These are phyloP conservation scores for Sugiyamaella smithiae DNA, from an alignment of 805 yeast genomes.

Conservation along the genomic window DNA sequence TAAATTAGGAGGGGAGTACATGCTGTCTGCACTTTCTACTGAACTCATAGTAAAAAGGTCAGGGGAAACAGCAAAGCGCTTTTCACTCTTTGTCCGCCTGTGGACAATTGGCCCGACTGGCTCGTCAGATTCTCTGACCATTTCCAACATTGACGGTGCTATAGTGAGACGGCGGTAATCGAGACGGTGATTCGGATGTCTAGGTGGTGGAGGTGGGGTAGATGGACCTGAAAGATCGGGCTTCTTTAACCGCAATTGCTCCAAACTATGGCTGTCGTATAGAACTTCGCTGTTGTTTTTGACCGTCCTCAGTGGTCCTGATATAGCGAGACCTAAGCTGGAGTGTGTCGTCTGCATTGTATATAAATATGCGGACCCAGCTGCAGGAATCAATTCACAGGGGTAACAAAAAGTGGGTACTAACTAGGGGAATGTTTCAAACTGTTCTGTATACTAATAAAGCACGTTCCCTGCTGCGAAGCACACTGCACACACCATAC, in stretches of 20 bases:
- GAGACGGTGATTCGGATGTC: not conserved
- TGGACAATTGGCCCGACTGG: not conserved
- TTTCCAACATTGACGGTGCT: not conserved
- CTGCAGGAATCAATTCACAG: not conserved
- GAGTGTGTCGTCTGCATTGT: not conserved
- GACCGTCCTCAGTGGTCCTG: slow-evolving; percentile 7
- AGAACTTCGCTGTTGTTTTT: slow-evolving; percentile 7
- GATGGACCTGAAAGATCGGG: no score
- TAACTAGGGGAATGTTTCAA: not conserved
- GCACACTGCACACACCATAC: no score
- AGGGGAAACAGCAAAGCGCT: not conserved
- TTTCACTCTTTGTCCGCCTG: not conserved
- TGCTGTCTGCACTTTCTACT: not conserved
- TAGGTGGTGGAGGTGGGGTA: not conserved
- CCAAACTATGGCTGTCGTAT: not conserved
- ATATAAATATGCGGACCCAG: not conserved
- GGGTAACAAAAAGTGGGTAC: slow-evolving; percentile 1
- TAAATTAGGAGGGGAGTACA: not conserved
- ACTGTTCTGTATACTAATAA: not conserved
- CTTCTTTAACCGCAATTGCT: no score
- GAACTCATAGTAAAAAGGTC: not conserved
- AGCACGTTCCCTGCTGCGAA: not conserved
- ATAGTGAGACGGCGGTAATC: not conserved
- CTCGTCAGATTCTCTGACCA: not conserved
- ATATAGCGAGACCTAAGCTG: slow-evolving; percentile 7